Base-by-base conservation (phyloP, 176 grass and related monocot species). In the Zoysia japonica region DNA sequence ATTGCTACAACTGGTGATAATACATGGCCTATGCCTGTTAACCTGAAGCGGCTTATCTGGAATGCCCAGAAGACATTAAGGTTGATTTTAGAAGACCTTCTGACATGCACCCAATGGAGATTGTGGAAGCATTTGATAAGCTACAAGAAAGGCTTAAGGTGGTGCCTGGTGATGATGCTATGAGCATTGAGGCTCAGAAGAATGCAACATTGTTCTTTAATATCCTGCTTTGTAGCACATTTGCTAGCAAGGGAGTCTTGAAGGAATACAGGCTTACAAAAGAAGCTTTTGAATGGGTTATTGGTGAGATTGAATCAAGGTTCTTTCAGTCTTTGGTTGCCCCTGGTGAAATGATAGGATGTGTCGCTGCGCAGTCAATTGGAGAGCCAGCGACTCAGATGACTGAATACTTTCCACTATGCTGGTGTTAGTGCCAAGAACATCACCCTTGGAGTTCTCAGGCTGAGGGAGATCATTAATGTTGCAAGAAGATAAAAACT, bases 351-450 rank as follows among this genome's bases (percentile, higher is more conserved):
- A 98, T 98, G 96, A 93, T 98, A 80, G 96, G 96, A 60, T 98
- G 96, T 91, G 90, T 98, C 45, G 96, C 96, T 80, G 96, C 96
- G 41, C 96, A 98, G 63, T 98, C 92, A 38, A 95, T 98, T 84
- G 96, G 96, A 38, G 96, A 98, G 84, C 92, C 96, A 81, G 92
- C 90, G 17, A 95, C 92, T 71, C 92, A 98, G 79, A 98, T 98
- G 96, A 95, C 96, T 91, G 47, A 95, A 98, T 87, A 98, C 90
- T 57, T 98, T 98, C 86, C 96, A 98, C 61, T 98, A 95, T 95
- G 96, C 92, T 91, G 96, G 96, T 98, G 96, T 98, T 46, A 98
- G 96, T 84, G 96, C 92, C 41, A 98, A 98, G 88, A 98, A 98
- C 80, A 92, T 98, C 39, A 98, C 96, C 69, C 96, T 98, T 91